Conservation (phyloP, 441 rosid genomes). For the Pelargonium myrrhifolium region DNA sequence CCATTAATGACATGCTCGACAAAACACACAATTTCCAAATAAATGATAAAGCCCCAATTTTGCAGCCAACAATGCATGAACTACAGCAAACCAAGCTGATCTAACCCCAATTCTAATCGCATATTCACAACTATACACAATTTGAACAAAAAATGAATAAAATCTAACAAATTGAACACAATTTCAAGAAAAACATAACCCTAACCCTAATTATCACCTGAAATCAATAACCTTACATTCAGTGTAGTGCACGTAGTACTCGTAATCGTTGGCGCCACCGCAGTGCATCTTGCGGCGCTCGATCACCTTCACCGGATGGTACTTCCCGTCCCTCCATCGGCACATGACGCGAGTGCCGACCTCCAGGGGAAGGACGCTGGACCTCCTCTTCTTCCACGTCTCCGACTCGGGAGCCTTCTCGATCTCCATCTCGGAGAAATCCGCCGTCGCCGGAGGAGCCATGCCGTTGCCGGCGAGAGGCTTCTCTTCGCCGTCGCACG, state of each 20-base stretch:
- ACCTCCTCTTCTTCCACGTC: slow-evolving; percentile 50
- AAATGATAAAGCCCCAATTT: not conserved
- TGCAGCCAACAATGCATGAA: not conserved
- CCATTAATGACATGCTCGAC: not conserved
- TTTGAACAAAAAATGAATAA: no score
- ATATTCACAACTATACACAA: not conserved
- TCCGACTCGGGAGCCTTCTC: slow-evolving; percentile 41
- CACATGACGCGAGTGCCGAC: slow-evolving; percentile 96
- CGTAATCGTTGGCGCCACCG: slow-evolving; percentile 63
- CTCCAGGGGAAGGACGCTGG: slow-evolving; percentile 68
- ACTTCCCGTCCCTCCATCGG: slow-evolving; percentile 93
- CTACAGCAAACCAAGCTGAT: not conserved
- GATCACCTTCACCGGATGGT: slow-evolving; percentile 91
- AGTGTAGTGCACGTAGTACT: slow-evolving; percentile 94
- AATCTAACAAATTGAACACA: no score
- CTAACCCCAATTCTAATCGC: not conserved
- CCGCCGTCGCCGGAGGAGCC: slow-evolving; percentile 19
- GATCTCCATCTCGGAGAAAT: slow-evolving; percentile 7
- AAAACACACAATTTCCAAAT: not conserved
- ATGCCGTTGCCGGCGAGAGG: slow-evolving; percentile 8
- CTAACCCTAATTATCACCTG: slow-evolving; percentile 7
- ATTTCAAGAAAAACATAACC: slow-evolving; percentile 15
- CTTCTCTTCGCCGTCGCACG: slow-evolving; percentile 32
- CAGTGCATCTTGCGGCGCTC: slow-evolving; percentile 65
- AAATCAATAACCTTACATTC: slow-evolving; percentile 54